Evolutionary conservation across 257 asterid genomes (phyloP).

Genomic region (Penstemon newberryi): DNA sequence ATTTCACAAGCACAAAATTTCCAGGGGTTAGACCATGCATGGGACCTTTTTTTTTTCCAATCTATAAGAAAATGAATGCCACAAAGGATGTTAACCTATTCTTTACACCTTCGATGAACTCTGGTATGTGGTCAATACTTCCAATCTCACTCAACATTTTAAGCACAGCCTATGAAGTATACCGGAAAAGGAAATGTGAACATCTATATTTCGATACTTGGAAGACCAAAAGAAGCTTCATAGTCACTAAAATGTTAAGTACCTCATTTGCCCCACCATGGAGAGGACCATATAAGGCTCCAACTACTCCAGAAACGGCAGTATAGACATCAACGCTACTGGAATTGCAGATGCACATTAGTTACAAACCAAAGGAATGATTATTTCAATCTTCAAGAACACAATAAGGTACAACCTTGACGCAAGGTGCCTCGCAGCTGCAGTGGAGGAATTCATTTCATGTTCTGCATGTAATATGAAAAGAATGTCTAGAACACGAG

Average conservation of each 20-base stretch:
- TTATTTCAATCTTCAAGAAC: constrained; percentile 19
- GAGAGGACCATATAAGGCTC: constrained; percentile 99
- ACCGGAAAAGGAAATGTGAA: constrained; percentile 4
- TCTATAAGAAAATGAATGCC: constrained; percentile 12
- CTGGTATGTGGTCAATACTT: constrained; percentile 80
- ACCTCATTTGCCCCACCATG: constrained; percentile 99
- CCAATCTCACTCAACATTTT: constrained; percentile 98
- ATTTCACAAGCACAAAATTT: neutral
- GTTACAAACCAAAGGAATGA: constrained; percentile 15
- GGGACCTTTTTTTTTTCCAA: neutral
- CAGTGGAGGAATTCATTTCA: constrained; percentile 99
- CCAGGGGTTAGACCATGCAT: constrained; percentile 16
- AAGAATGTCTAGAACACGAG: constrained; percentile 93
- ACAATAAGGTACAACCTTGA: constrained; percentile 63
- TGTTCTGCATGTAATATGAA: constrained; percentile 96
- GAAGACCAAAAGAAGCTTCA: neutral
- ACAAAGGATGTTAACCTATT: constrained; percentile 54
- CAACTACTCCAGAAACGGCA: constrained; percentile 98
- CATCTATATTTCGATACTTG: no score
- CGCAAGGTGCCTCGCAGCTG: constrained; percentile 98
- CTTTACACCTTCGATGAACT: constrained; percentile 94
- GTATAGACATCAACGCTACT: constrained; percentile 99
- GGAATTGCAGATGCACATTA: constrained; percentile 31
- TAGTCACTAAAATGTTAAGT: constrained; percentile 12
- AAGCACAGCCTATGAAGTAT: constrained; percentile 79